phyloP scores from a whole-genome alignment of 2,329 filamentous ascomycete species.

The Aspergillus transmontanensis region DNA sequence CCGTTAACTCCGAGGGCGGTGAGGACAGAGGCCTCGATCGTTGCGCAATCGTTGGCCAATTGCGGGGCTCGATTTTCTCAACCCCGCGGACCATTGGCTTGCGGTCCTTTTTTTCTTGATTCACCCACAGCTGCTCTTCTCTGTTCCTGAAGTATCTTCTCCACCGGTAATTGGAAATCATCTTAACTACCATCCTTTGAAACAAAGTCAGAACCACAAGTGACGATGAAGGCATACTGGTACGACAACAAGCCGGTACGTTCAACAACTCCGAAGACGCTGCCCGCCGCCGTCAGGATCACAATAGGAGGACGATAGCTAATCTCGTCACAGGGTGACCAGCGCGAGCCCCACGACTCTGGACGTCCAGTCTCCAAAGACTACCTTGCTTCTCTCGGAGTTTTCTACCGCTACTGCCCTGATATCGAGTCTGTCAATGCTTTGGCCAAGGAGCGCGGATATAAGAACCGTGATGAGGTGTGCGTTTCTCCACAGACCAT shows the following conservation, averaged over 20 bases:
- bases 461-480: conserved; percentile 95
- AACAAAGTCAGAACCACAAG: conserved; percentile 2
- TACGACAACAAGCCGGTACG: conserved; percentile 67
- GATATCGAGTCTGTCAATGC: conserved; percentile 68
- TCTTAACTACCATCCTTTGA: not conserved
- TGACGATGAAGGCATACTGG: conserved; percentile 70
- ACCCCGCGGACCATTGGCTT: conserved; percentile 17
- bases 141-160: conserved; percentile 8
- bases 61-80: conserved; percentile 27
- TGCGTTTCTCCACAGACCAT: conserved; percentile 83
- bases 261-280: not conserved
- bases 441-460: conserved; percentile 74
- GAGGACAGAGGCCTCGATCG: conserved; percentile 3
- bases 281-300: not conserved
- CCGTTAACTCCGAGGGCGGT: conserved; percentile 26
- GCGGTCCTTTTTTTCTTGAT: conserved; percentile 3
- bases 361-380: conserved; percentile 66
- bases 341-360: conserved; percentile 87
- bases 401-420: conserved; percentile 73
- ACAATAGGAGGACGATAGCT: conserved; percentile 1
- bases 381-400: conserved; percentile 74
- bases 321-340: conserved; percentile 73
- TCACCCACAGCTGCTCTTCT: not conserved
- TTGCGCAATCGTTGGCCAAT: conserved; percentile 34
- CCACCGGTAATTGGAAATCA: not conserved